phyloP scores from a whole-genome alignment of 2,329 filamentous ascomycete genomes.

The Xylariales sp. region DNA sequence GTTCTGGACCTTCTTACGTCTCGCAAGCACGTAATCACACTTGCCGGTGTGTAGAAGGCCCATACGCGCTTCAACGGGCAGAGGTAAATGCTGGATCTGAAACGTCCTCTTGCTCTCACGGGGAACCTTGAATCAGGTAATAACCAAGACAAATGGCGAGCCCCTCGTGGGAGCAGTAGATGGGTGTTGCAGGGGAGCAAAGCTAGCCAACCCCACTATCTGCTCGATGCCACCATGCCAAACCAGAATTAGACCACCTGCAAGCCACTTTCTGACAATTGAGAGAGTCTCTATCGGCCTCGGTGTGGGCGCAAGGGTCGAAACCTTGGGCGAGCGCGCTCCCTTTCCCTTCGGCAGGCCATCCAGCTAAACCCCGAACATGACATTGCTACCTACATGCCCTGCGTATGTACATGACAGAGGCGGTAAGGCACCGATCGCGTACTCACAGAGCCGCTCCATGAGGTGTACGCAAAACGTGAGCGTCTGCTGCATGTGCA shows the following conservation, averaged over 20 bases:
- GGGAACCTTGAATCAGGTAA: constrained; percentile 7
- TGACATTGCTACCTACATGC: too few species aligned
- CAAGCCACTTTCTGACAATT: constrained; percentile 8
- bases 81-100: constrained; percentile 1
- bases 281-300: background rate
- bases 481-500: constrained; percentile 3
- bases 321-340: background rate
- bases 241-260: constrained; percentile 8
- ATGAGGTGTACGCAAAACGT: constrained; percentile 5
- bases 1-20: too few species aligned
- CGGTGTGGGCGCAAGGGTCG: too few species aligned
- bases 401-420: too few species aligned
- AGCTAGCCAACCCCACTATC: constrained; percentile 9
- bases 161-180: constrained; percentile 15
- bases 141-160: constrained; percentile 21
- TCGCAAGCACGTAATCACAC: too few species aligned
- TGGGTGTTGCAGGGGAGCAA: constrained; percentile 13
- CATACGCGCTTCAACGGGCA: too few species aligned
- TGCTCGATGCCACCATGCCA: constrained; percentile 6
- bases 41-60: too few species aligned
- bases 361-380: too few species aligned
- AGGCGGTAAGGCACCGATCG: constrained; percentile 2
- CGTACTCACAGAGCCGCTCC: background rate
- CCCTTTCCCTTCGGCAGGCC: too few species aligned
- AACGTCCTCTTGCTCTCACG: background rate